Conservation (phyloP, 257 asterid species). For the Penstemon eatonii region DNA sequence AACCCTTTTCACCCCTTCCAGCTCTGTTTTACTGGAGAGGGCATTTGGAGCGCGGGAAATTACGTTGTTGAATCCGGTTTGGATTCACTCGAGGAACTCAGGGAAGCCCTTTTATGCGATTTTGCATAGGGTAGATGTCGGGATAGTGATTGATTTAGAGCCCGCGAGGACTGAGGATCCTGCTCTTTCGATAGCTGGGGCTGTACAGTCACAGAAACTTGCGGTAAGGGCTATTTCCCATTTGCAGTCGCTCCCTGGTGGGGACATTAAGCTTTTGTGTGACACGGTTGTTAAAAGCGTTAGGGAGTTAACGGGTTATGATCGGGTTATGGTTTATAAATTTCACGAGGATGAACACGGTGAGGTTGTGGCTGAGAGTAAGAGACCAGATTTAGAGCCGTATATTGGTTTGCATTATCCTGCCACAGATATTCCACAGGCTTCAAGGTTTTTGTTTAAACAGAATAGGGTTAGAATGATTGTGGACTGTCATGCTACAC, state of each 20-base stretch:
- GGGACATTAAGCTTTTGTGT: conserved; percentile 71
- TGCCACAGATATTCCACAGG: conserved; percentile 67
- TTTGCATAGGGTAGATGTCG: conserved; percentile 83
- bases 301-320: conserved; percentile 76
- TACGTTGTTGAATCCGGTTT: conserved; percentile 68
- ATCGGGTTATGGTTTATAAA: conserved; percentile 82
- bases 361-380: conserved; percentile 67
- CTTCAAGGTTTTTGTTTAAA: conserved; percentile 61
- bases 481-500: conserved; percentile 52
- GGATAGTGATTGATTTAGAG: conserved; percentile 81
- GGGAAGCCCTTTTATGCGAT: conserved; percentile 83
- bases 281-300: conserved; percentile 71
- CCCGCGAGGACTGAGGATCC: conserved; percentile 81
- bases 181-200: conserved; percentile 78
- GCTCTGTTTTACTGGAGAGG: conserved; percentile 59
- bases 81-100: conserved; percentile 65
- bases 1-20: conserved; percentile 61
- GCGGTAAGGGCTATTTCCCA: conserved; percentile 83
- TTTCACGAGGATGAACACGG: conserved; percentile 86
- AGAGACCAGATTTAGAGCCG: conserved; percentile 58
- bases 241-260: conserved; percentile 81
- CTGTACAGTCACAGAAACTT: conserved; percentile 81
- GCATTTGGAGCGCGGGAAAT: conserved; percentile 77
- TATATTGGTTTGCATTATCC: conserved; percentile 67
- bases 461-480: conserved; percentile 71